Base-by-base conservation (phyloP, 202 grass and related monocot species). In the Hordeum pubiflorum region DNA sequence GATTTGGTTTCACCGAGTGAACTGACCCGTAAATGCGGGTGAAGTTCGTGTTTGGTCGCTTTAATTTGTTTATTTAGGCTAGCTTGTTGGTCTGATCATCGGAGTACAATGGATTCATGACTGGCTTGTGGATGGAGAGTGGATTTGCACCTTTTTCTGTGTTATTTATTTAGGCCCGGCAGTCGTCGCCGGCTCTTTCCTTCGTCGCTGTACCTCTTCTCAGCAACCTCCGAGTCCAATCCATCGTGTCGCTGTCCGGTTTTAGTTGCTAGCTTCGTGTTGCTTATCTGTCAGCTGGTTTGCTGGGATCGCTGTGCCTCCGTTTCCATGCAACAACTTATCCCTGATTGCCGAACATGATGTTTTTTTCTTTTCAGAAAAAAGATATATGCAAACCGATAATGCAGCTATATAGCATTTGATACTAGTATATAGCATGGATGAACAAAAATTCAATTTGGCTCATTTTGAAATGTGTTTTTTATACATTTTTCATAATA, bases 1-100 rank as follows among this genome's bases (percentile, higher is more conserved):
- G 32, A 40, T 68, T 68, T 10, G n/a, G 38, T 40, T 69, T 48
- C 65, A 20, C 43, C 34, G 58, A 41, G 33, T 62, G 60, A 22
- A 7, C 17, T 2, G 22, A 69, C 78, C 50, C 29, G 63, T 82
- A 54, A 87, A 41, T 71, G 34, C 2, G 85, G 79, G 85, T 63
- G 18, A 22, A 39, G 20, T 77, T 72, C 41, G 9, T 81, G 52
- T 2, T 72, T 32, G 39, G 68, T 66, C 69, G 33, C 33, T 10
- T 41, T 12, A 32, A 54, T 50, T 58, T 81, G 39, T 10, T 64
- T 14, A 79, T 15, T 0, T 0, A 56, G 3, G n/a, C 11, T 59
- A 3, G 58, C 23, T 63, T 62, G 11, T 18, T 73, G 26, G 12
- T 12, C 3, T 26, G 57, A 59, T 59, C 4, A 4, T 2, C 4